phyloP scores from a whole-genome alignment of 2,329 filamentous ascomycete genomes.

The Ophiostoma novo-ulmi region DNA sequence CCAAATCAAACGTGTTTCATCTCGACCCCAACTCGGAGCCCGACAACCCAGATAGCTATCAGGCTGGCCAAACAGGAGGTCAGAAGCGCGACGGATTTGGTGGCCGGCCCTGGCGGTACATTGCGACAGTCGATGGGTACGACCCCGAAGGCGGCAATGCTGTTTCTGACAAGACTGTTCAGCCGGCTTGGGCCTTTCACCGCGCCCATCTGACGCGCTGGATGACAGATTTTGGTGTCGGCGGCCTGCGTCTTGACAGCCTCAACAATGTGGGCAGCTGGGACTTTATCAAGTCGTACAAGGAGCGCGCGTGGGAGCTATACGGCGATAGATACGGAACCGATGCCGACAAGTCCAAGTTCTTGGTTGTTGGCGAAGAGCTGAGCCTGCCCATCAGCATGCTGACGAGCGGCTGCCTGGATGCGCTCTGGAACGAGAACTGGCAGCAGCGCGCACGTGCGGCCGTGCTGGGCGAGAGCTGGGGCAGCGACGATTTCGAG shows the following conservation, averaged over 20 bases:
- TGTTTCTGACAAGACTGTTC: neutral
- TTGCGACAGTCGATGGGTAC: neutral
- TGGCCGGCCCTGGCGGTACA: constrained; percentile 7
- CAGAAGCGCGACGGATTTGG: neutral
- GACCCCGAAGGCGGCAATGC: neutral
- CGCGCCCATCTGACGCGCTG: neutral
- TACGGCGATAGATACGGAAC: constrained; percentile 22
- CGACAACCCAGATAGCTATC: constrained; percentile 30
- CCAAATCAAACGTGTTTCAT: constrained; percentile 28
- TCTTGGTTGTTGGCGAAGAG: constrained; percentile 31
- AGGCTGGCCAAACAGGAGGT: constrained; percentile 25
- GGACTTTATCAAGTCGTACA: constrained; percentile 30
- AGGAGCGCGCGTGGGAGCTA: constrained; percentile 28
- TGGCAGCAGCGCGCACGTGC: constrained; percentile 28
- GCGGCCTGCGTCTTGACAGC: constrained; percentile 30
- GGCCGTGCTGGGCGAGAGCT: constrained; percentile 27
- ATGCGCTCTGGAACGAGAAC: constrained; percentile 31
- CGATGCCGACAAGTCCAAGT: constrained; percentile 26
- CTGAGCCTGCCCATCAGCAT: constrained; percentile 29
- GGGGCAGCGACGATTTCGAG: constrained; percentile 28
- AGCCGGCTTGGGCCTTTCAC: constrained; percentile 1
- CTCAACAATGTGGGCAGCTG: constrained; percentile 31
- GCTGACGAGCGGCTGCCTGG: constrained; percentile 26
- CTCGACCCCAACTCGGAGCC: constrained; percentile 26
- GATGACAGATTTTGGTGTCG: constrained; percentile 30